phyloP scores from a whole-genome alignment of 2,329 filamentous ascomycete genomes.

The Talaromyces sp. region DNA sequence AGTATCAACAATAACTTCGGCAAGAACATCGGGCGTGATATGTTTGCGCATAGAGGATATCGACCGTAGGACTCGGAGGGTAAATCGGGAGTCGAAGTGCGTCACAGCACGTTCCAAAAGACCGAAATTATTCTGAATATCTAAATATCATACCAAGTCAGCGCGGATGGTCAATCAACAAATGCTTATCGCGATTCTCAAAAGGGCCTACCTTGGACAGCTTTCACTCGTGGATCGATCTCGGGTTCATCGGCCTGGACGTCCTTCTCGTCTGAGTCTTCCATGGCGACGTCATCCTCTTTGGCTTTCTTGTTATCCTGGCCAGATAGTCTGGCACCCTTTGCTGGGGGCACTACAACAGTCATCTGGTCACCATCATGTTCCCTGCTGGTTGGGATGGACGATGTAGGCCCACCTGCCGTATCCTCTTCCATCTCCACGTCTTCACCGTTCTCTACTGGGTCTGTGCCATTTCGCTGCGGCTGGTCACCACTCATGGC shows the following conservation, averaged over 20 bases:
- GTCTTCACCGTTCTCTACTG: conserved; percentile 66
- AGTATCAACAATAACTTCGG: conserved; percentile 73
- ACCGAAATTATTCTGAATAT: conserved; percentile 91
- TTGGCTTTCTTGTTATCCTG: conserved; percentile 62
- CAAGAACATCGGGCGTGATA: conserved; percentile 73
- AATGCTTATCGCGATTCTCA: not conserved
- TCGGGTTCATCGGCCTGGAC: conserved; percentile 43
- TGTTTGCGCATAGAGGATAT: conserved; percentile 95
- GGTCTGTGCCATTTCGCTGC: conserved; percentile 61
- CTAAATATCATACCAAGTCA: conserved; percentile 49
- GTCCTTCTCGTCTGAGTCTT: conserved; percentile 45
- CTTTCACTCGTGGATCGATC: conserved; percentile 46
- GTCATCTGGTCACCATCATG: conserved; percentile 74
- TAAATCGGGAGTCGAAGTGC: conserved; percentile 92
- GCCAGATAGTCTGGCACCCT: conserved; percentile 55
- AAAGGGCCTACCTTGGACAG: conserved; percentile 43
- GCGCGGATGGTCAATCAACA: not conserved
- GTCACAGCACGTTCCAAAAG: conserved; percentile 87
- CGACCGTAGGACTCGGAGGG: conserved; percentile 85
- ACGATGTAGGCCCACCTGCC: conserved; percentile 46
- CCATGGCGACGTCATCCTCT: conserved; percentile 69
- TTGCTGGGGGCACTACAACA: conserved; percentile 70
- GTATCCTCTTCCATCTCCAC: conserved; percentile 65
- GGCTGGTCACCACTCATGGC: conserved; percentile 68
- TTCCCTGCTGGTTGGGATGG: conserved; percentile 57